Conservation (phyloP, 2,329 filamentous ascomycete genomes). For the Rhexocercosporidium sp. region DNA sequence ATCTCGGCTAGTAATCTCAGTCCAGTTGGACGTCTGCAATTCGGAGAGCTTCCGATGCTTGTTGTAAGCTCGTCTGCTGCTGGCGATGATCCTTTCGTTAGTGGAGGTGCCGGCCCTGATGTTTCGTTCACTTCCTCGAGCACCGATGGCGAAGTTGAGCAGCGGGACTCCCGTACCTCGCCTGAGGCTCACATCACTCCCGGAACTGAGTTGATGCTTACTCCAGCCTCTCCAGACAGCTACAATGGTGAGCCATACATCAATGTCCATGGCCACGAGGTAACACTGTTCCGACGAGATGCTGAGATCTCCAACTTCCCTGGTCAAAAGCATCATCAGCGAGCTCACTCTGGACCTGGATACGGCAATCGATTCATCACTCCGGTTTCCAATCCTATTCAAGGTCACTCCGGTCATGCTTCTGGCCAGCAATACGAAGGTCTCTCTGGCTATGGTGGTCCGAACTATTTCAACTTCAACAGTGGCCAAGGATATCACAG, state of each 20-base stretch:
- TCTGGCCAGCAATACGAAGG: background rate
- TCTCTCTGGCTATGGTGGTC: background rate
- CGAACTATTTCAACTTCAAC: background rate
- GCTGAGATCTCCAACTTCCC: conserved; percentile 6
- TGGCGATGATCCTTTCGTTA: conserved; percentile 1
- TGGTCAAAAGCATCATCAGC: conserved; percentile 1
- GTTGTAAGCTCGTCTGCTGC: background rate
- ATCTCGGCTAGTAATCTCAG: background rate
- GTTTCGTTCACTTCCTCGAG: background rate
- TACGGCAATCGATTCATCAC: background rate
- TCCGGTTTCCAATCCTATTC: background rate
- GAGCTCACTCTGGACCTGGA: background rate
- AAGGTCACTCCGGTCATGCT: background rate
- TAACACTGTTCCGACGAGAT: conserved; percentile 4
- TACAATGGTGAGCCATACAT: conserved; percentile 8
- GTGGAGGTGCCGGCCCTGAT: background rate
- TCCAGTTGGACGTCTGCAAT: background rate
- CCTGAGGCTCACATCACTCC: background rate
- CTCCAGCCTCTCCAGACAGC: background rate
- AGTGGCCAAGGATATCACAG: conserved; percentile 1
- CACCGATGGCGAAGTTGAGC: conserved; percentile 7
- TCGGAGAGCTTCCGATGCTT: background rate
- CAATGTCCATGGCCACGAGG: background rate
- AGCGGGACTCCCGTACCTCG: background rate
- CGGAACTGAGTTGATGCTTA: conserved; percentile 8